Evolutionary conservation across 192 early-diverging fungal species (phyloP).

Genomic region (Backusella tuberculispora): DNA sequence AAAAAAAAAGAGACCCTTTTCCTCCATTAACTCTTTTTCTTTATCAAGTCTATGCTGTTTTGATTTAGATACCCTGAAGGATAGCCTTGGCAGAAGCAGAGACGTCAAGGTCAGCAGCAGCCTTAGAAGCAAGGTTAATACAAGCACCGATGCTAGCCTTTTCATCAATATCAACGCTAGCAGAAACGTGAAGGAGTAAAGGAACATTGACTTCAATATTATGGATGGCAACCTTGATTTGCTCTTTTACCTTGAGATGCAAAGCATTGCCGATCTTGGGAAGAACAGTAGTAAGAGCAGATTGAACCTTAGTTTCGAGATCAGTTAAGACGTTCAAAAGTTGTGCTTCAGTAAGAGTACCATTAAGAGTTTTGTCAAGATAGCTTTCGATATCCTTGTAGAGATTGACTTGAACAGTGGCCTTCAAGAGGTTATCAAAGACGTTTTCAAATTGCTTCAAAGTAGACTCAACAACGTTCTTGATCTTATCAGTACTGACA

Average conservation of each 20-base stretch:
- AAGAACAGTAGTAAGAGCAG: constrained; percentile 16
- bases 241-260: background rate
- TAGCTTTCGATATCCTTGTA: constrained; percentile 26
- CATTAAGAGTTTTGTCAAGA: background rate
- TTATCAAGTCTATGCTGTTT: background rate
- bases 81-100: constrained; percentile 22
- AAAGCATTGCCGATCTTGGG: constrained; percentile 21
- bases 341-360: constrained; percentile 9
- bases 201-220: constrained; percentile 17
- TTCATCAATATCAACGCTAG: constrained; percentile 14
- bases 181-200: background rate
- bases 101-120: constrained; percentile 18
- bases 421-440: constrained; percentile 13
- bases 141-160: constrained; percentile 20
- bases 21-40: background rate
- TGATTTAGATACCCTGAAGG: constrained; percentile 14
- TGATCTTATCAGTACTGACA: constrained; percentile 21
- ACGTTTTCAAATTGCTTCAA: constrained; percentile 25
- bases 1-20: background rate
- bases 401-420: constrained; percentile 18
- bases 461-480: background rate
- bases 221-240: constrained; percentile 16
- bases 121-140: constrained; percentile 22
- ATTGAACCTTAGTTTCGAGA: constrained; percentile 23
- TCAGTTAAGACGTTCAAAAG: constrained; percentile 19